Evolutionary conservation across 495 filamentous ascomycete species (phyloP), one percentile per base, ranked within the genome.

Genomic region (Penicillium argentinense): DNA sequence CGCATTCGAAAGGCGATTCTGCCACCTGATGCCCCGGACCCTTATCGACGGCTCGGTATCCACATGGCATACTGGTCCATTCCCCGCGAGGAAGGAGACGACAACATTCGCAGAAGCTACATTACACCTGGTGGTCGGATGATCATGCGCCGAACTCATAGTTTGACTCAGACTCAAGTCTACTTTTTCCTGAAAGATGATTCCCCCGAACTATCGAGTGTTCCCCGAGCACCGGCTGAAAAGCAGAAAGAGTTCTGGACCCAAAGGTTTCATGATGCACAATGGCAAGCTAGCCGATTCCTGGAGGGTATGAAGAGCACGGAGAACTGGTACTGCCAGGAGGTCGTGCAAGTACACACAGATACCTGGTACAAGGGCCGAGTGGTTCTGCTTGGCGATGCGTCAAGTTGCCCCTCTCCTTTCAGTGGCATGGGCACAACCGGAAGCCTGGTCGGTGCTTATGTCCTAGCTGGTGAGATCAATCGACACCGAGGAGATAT

Each of bases 401-500:
- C 81, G 2, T 81, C 65, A 4, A 68, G 79, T 40, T 78, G 75
- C 47, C 68, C 77, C 5, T 67, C 70, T 13, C 66, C 71, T 0
- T 63, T 68, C 12, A 76, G 63, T 18, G 78, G 74, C 2, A 72
- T 78, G 70, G 78, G 78, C 0, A 79, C 76, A 0, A 71, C 73
- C 0, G 46, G 49, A 2, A 54, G 66, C 16, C 54, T 81, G 0
- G 64, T 76, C 1, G 77, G 78, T 5, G 77, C 76, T 0, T 81
- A 81, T 49, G 48, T 78, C 9, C 64, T 82, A 5, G 79, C 78
- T 8, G 77, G 77, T 17, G 78, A 81, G 57, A 69, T 81, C 21
- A 56, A 40, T 28, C 49, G 47, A 1, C 30, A 53, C 24, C 12
- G 34, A 0, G 41, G 58, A 12, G 41, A 72, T 52, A 33, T 64